Evolutionary conservation across 345 rosid species (phyloP).

Genomic region (Erodium maritimum): DNA sequence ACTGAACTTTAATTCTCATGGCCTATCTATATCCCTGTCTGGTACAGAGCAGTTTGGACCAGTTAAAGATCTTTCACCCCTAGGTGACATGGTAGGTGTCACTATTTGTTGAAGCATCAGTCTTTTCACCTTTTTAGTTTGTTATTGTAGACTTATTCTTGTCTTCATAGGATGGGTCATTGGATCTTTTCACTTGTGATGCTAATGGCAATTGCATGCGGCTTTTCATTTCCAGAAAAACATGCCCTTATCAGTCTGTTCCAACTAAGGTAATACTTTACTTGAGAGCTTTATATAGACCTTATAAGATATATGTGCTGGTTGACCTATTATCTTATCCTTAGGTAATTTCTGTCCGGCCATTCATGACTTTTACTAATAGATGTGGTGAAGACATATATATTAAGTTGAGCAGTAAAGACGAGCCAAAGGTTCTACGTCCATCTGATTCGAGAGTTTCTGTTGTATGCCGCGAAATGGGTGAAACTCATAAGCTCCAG

Average conservation of each 20-base stretch:
- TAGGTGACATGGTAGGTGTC: slow-evolving; percentile 74
- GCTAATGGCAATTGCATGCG: slow-evolving; percentile 64
- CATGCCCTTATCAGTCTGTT: slow-evolving; percentile 68
- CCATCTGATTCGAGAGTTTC: slow-evolving; percentile 73
- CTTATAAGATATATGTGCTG: slow-evolving; percentile 1
- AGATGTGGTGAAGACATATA: slow-evolving; percentile 73
- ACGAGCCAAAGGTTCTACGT: slow-evolving; percentile 68
- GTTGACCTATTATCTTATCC: slow-evolving; percentile 8
- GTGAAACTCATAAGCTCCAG: slow-evolving; percentile 70
- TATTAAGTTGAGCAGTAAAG: slow-evolving; percentile 57
- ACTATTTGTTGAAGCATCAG: not conserved
- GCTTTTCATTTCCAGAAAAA: slow-evolving; percentile 72
- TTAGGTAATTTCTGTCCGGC: slow-evolving; percentile 79
- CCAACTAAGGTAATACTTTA: slow-evolving; percentile 60
- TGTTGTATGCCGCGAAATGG: slow-evolving; percentile 39
- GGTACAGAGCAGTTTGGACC: slow-evolving; percentile 59
- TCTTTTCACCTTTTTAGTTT: not conserved
- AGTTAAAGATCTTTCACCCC: slow-evolving; percentile 70
- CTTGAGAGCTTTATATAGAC: not conserved
- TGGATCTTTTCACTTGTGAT: slow-evolving; percentile 66
- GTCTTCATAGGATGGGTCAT: slow-evolving; percentile 70
- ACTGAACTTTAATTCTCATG: slow-evolving; percentile 58
- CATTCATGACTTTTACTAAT: slow-evolving; percentile 89
- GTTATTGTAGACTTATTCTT: slow-evolving; percentile 10
- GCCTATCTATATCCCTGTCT: slow-evolving; percentile 43